These are phyloP conservation scores for Murraya koenigii DNA, from an alignment of 345 rosid genomes.

Conservation along the genomic window DNA sequence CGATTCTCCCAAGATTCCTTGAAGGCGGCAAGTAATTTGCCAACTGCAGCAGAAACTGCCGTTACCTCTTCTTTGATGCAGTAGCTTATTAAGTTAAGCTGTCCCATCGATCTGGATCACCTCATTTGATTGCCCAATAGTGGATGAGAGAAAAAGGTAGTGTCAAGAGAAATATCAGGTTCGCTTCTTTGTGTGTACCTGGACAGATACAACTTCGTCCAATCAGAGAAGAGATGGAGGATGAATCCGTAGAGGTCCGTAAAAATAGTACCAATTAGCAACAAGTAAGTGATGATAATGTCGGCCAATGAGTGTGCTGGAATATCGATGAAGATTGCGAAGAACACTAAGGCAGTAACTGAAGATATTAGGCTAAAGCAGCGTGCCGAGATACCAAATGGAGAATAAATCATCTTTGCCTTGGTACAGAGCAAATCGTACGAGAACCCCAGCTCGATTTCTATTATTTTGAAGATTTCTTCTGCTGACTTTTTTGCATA, in stretches of 20 bases:
- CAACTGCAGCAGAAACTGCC: background rate
- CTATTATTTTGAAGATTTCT: slow-evolving; percentile 14
- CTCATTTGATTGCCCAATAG: slow-evolving; percentile 4
- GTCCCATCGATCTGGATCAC: slow-evolving; percentile 19
- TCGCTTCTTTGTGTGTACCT: background rate
- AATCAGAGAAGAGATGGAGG: slow-evolving; percentile 11
- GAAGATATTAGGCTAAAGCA: background rate
- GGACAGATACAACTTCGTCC: slow-evolving; percentile 16
- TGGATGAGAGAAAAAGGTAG: background rate
- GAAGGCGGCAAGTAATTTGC: background rate
- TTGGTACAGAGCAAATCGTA: slow-evolving; percentile 26
- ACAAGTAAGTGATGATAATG: background rate
- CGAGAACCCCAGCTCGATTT: background rate
- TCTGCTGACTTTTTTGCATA: background rate
- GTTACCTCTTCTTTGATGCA: background rate
- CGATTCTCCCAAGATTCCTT: background rate
- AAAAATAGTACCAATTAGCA: slow-evolving; percentile 12
- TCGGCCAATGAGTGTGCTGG: background rate
- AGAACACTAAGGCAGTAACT: slow-evolving; percentile 10
- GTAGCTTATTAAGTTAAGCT: slow-evolving; percentile 16
- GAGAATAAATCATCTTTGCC: background rate
- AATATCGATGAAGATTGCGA: background rate
- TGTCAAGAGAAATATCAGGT: background rate
- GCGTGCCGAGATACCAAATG: background rate
- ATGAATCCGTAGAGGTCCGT: slow-evolving; percentile 3